phyloP scores from a whole-genome alignment of 2,329 filamentous ascomycete genomes.

The Phyllosticta citriasiana region DNA sequence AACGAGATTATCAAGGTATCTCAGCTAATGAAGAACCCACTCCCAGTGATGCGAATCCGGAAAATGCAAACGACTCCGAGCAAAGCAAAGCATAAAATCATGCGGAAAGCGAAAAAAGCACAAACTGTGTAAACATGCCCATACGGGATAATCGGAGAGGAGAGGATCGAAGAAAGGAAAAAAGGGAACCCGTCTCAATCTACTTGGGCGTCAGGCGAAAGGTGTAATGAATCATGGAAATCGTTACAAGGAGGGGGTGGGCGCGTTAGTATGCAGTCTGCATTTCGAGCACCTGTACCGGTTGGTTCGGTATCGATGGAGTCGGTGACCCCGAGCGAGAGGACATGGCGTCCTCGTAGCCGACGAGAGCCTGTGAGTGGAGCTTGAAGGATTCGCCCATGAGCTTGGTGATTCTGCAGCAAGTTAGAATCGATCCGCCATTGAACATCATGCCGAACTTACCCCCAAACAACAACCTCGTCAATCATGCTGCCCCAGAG shows the following conservation, averaged over 20 bases:
- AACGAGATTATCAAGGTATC: slow-evolving; percentile 10
- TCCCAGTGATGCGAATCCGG: slow-evolving; percentile 9
- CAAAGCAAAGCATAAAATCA: not conserved
- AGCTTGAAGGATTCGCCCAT: slow-evolving; percentile 98
- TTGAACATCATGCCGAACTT: slow-evolving; percentile 42
- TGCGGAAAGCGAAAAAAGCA: slow-evolving; percentile 4
- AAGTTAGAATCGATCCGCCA: slow-evolving; percentile 33
- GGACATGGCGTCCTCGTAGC: slow-evolving; percentile 74
- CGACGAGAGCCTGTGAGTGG: slow-evolving; percentile 85
- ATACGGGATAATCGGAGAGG: slow-evolving; percentile 10
- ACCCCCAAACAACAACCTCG: slow-evolving; percentile 99
- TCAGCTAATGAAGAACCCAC: slow-evolving; percentile 4
- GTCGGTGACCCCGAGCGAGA: slow-evolving; percentile 34
- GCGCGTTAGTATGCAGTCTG: slow-evolving; percentile 31
- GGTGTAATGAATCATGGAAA: slow-evolving; percentile 8
- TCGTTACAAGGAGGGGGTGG: slow-evolving; percentile 3
- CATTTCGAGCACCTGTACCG: slow-evolving; percentile 33
- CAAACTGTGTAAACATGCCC: slow-evolving; percentile 7
- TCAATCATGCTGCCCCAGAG: slow-evolving; percentile 98
- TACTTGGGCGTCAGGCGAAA: slow-evolving; percentile 1
- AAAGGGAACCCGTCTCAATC: slow-evolving; percentile 5
- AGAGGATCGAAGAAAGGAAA: slow-evolving; percentile 5
- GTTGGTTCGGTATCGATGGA: slow-evolving; percentile 31
- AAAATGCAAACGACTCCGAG: slow-evolving; percentile 2
- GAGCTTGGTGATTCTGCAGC: slow-evolving; percentile 69